Evolutionary conservation across 2,329 filamentous ascomycete genomes (phyloP), one percentile per base, ranked within the genome.

Genomic region (Venturia carpophila): DNA sequence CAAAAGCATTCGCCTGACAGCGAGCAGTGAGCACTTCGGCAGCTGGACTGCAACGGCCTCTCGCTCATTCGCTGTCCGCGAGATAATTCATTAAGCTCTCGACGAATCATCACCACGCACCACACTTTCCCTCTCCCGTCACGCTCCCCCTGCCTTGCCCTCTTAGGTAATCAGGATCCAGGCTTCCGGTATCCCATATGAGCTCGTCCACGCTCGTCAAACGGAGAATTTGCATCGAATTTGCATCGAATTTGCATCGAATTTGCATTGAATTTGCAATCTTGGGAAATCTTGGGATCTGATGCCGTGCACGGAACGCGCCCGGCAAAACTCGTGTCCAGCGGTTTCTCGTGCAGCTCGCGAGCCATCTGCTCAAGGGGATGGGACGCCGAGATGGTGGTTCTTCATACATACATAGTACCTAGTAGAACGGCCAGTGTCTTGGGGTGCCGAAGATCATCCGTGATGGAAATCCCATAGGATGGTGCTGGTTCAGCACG

Each of bases 211-310:
- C 9, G 30, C 52, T 58, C 30, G 52, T 58, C 52, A 17, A 58
- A 37, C 17, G 27, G 52, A 58, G 52, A 37, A 58, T 58, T 58
- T 58, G 52, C 30, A 58, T 58, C 49, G 49, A 30, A 1, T 56
- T 37, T 34, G 30, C n/a, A n/a, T n/a, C n/a, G 52, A 37, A 58
- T 58, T 58, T 58, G 52, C 30, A 58, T 58, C 49, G 49, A 30
- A 1, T 56, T 37, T 34, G 30, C n/a, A n/a, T n/a, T n/a, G n/a
- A n/a, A n/a, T 55, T 47, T 17, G n/a, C n/a, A 52, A 24, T 52
- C n/a, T 27, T 27, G 47, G n/a, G 21, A 3, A 30, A 9, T 15
- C 9, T n/a, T 58, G n/a, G n/a, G n/a, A n/a, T n/a, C n/a, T n/a
- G 19, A 34, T 37, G 30, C 30, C 30, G 52, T 37, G 52, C 52